These are phyloP conservation scores for Aureobasidium lini DNA, from an alignment of 2,329 filamentous ascomycete genomes.

Conservation along the genomic window DNA sequence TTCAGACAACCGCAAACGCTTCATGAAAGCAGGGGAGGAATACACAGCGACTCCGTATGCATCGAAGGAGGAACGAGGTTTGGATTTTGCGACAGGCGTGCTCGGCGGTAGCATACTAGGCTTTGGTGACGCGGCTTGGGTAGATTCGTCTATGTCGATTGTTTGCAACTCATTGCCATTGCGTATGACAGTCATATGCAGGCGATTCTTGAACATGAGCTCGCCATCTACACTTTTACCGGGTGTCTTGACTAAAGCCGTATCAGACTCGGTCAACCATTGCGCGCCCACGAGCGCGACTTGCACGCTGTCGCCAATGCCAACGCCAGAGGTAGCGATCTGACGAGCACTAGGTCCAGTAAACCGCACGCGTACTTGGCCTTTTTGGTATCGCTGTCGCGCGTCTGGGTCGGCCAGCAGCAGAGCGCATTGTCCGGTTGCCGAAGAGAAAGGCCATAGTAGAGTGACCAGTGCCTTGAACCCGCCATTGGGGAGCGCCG, in stretches of 20 bases:
- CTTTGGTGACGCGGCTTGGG: constrained; percentile 13
- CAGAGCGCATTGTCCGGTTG: constrained; percentile 65
- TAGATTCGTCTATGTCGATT: constrained; percentile 14
- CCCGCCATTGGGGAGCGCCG: constrained; percentile 19
- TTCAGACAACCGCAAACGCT: constrained; percentile 61
- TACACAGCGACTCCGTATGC: constrained; percentile 43
- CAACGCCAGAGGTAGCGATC: constrained; percentile 58
- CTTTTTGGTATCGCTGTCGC: constrained; percentile 65
- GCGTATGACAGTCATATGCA: constrained; percentile 29
- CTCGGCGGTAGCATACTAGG: constrained; percentile 17
- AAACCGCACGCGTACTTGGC: constrained; percentile 76
- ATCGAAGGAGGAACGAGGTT: constrained; percentile 2
- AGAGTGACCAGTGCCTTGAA: constrained; percentile 72
- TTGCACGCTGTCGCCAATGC: constrained; percentile 69
- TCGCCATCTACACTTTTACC: constrained; percentile 53
- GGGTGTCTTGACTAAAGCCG: constrained; percentile 45
- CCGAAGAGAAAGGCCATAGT: constrained; percentile 84
- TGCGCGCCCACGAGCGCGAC: constrained; percentile 61
- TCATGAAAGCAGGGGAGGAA: constrained; percentile 73
- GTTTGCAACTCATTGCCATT: constrained; percentile 13
- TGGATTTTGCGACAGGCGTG: constrained; percentile 17
- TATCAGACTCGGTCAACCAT: constrained; percentile 53
- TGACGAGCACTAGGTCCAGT: constrained; percentile 61
- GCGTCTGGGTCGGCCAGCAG: constrained; percentile 80
- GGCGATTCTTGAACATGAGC: constrained; percentile 39